Base-by-base conservation (phyloP, 257 asterid genomes). In the Fraxinus cuspidata region DNA sequence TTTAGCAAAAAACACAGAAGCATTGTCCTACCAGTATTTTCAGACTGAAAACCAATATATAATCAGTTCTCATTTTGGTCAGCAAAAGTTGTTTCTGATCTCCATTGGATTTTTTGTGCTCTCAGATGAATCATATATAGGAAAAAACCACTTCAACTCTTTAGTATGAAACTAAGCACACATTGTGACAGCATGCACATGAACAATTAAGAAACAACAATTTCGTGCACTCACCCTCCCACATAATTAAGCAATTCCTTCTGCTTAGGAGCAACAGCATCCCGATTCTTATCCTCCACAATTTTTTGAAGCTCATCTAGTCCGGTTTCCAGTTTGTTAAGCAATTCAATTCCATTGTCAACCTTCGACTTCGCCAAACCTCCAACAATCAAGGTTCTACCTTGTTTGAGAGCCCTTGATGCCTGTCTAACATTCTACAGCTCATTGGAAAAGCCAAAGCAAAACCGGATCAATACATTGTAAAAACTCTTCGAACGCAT, bases 161-260 rank as follows among this genome's bases (percentile, higher is more conserved):
- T 51, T n/a, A 27, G 27, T 16, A 40, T 27, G 44, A n/a, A 32
- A 79, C 23, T 19, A 37, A 31, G 44, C 37, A 74, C 44, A 67
- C 40, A 67, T 28, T 71, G 31, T 51, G 29, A 51, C 32, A 74
- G 31, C 42, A 67, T 7, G 68, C 1, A 11, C 44, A 31, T 12
- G 37, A 53, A 77, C 18, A 76, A 47, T 23, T 7, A 65, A 71
- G 27, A 72, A n/a, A 25, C 8, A 68, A 83, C 5, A 74, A 77
- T 11, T 74, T n/a, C 15, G 53, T 16, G 58, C 23, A 88, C 96
- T 87, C 85, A 96, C 99, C 98, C 94, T 87, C 98, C 98, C 60
- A 96, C 98, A 87, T 93, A 96, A 76, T 83, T 88, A 66, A 96
- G 98, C 84, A 96, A 90, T 80, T 96, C 98, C 89, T 88, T 96